Evolutionary conservation across 2,329 filamentous ascomycete species (phyloP), one percentile per base, ranked within the genome.

Genomic region (Aaosphaeria pasadenensis): DNA sequence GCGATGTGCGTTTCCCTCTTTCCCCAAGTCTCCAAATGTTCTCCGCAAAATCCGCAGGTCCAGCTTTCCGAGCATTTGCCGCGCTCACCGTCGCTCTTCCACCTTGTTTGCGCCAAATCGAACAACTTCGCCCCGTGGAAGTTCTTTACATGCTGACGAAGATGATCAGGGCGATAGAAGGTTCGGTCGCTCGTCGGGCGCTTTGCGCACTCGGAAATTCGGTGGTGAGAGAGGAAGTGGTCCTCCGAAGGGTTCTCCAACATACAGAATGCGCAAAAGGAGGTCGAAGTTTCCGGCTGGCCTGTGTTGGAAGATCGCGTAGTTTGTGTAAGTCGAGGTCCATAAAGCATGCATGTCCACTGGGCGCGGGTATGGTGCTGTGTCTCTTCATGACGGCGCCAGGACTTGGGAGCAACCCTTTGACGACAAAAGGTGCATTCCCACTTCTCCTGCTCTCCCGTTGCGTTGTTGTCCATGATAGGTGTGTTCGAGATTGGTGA

Each of bases 301-400:
- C 33, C 33, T 9, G 7, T 9, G 33, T 36, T 36, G 33, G 33
- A 9, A n/a, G 33, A 36, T 24, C 17, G 17, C 2, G 17, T 24
- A 24, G 17, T 24, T 6, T 57, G 46, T 2, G 35, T 47, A 1
- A 68, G 13, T 5, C 56, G 51, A 3, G 66, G 63, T 1, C 62
- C 62, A 24, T 51, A 52, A 6, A 59, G 56, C 47, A 70, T 59
- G 44, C 66, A 69, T 4, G 62, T 70, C 64, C 64, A 70, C 38
- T 64, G 58, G 6, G 59, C 46, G 31, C 65, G 64, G 5, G 62
- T 63, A 6, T 60, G 57, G 32, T 70, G 66, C 43, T 70, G 65
- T 6, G 66, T 69, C 39, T 70, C 66, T 43, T 70, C 66, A 43
- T 70, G 66, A 11, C 66, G 63, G 11, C 64, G 59, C 66, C 66